Percentiles rank a stretch among this genome's conserved stretches.
These are phyloP conservation scores for Allium sativum DNA, from an alignment of 106 monocot species.

Conservation along the genomic window DNA sequence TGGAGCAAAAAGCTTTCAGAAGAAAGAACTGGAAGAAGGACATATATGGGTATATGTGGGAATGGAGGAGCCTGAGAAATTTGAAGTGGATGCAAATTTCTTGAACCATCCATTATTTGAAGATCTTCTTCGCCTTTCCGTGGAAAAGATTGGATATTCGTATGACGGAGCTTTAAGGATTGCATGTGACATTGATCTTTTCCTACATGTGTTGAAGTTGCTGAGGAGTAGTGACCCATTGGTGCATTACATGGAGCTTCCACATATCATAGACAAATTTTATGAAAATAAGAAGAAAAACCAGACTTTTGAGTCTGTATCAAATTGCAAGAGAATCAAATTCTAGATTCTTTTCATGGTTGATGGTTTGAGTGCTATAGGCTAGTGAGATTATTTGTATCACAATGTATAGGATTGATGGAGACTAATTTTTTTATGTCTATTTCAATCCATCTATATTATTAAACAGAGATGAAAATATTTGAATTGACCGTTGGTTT, in stretches of 20 bases:
- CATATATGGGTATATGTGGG: slow-evolving; percentile 28
- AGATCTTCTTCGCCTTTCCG: slow-evolving; percentile 17
- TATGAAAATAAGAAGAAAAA: neutral
- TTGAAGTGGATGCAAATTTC: slow-evolving; percentile 19
- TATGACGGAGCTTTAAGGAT: slow-evolving; percentile 23
- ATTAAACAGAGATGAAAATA: too few relatives aligned
- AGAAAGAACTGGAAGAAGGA: slow-evolving; percentile 10
- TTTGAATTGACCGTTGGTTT: too few relatives aligned
- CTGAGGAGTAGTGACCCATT: slow-evolving; percentile 8
- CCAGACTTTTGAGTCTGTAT: too few relatives aligned
- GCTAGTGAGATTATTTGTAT: too few relatives aligned
- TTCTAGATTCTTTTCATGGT: too few relatives aligned
- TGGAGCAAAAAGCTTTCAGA: slow-evolving; percentile 1
- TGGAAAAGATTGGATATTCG: slow-evolving; percentile 22
- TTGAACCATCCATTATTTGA: slow-evolving; percentile 25
- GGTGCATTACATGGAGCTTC: slow-evolving; percentile 17
- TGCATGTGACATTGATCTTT: slow-evolving; percentile 19
- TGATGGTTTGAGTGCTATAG: too few relatives aligned
- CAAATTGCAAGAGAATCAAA: too few relatives aligned
- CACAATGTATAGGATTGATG: too few relatives aligned
- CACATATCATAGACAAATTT: slow-evolving; percentile 7
- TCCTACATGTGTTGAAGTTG: slow-evolving; percentile 14
- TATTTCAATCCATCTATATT: too few relatives aligned
- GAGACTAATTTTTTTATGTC: too few relatives aligned
- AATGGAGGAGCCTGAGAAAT: slow-evolving; percentile 10